phyloP scores from a whole-genome alignment of 805 yeast genomes.

The Monosporozyma unispora region DNA sequence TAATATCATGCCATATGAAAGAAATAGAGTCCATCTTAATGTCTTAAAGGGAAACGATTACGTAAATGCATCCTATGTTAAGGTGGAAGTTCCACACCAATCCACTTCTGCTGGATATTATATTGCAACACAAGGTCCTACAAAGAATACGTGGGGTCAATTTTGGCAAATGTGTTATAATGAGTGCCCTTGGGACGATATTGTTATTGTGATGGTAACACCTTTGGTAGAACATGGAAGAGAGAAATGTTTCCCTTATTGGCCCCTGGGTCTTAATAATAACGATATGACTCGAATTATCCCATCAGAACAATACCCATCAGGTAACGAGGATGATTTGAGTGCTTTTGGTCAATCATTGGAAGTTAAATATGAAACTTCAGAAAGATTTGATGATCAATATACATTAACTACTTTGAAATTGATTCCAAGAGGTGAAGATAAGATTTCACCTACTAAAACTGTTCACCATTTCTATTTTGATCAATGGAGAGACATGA shows the following conservation, averaged over 20 bases:
- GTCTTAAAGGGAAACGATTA: slow-evolving; percentile 42
- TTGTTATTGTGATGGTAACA: slow-evolving; percentile 64
- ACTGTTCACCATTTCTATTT: slow-evolving; percentile 57
- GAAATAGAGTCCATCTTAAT: slow-evolving; percentile 40
- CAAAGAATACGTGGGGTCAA: slow-evolving; percentile 61
- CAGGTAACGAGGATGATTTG: slow-evolving; percentile 13
- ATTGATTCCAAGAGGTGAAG: slow-evolving; percentile 17
- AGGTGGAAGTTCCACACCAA: slow-evolving; percentile 19
- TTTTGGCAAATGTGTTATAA: slow-evolving; percentile 83
- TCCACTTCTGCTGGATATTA: slow-evolving; percentile 31
- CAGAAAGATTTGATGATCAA: slow-evolving; percentile 13
- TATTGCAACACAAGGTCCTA: slow-evolving; percentile 76
- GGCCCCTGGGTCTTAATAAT: slow-evolving; percentile 38
- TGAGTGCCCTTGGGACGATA: slow-evolving; percentile 45
- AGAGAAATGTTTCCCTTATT: slow-evolving; percentile 73
- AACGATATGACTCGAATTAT: slow-evolving; percentile 5
- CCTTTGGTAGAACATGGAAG: slow-evolving; percentile 61
- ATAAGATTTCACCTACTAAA: slow-evolving; percentile 32
- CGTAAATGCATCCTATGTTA: slow-evolving; percentile 75
- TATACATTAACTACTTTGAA: slow-evolving; percentile 21
- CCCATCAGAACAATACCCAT: slow-evolving; percentile 17
- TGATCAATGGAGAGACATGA: slow-evolving; percentile 78
- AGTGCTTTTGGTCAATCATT: slow-evolving; percentile 18
- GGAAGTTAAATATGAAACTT: slow-evolving; percentile 14
- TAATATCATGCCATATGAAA: slow-evolving; percentile 59